Conservation (phyloP, 345 rosid species). For the Pseudoturritis turrita region DNA sequence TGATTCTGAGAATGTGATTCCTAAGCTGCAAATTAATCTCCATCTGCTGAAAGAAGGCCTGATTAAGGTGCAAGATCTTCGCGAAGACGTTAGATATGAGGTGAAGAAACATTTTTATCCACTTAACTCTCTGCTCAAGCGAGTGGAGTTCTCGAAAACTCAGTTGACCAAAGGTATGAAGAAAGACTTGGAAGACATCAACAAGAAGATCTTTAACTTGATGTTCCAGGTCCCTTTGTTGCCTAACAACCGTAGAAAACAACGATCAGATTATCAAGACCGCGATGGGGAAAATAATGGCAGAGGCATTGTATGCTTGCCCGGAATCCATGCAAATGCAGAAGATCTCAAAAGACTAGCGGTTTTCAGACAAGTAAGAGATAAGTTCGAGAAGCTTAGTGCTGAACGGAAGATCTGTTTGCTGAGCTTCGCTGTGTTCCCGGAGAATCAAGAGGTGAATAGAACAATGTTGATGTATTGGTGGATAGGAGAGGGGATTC, state of each 20-base stretch:
- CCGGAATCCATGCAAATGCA: not conserved
- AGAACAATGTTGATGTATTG: conserved; percentile 41
- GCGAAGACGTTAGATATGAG: no score
- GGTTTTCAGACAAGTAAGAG: not conserved
- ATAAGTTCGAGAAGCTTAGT: conserved; percentile 1
- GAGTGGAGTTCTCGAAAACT: not conserved
- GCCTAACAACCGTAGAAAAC: conserved; percentile 14
- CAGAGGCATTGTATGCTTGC: conserved; percentile 14
- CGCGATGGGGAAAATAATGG: not conserved
- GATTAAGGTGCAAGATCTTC: no score
- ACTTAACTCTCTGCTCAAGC: no score
- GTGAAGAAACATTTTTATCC: no score
- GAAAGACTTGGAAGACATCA: conserved; percentile 22
- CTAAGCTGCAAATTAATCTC: no score
- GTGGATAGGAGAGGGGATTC: conserved; percentile 52
- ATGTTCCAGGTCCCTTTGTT: conserved; percentile 30
- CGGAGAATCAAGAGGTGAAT: conserved; percentile 37
- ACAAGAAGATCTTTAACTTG: conserved; percentile 34
- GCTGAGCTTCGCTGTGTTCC: conserved; percentile 41
- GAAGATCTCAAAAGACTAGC: not conserved
- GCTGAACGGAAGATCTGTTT: conserved; percentile 18
- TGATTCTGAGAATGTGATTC: no score
- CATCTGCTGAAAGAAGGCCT: no score
- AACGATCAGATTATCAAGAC: not conserved
- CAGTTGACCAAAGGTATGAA: conserved; percentile 6